A percentile compares a stretch with the other conserved stretches of the same genome.
Conservation (phyloP, 345 rosid genomes). For the Garcia nutans region DNA sequence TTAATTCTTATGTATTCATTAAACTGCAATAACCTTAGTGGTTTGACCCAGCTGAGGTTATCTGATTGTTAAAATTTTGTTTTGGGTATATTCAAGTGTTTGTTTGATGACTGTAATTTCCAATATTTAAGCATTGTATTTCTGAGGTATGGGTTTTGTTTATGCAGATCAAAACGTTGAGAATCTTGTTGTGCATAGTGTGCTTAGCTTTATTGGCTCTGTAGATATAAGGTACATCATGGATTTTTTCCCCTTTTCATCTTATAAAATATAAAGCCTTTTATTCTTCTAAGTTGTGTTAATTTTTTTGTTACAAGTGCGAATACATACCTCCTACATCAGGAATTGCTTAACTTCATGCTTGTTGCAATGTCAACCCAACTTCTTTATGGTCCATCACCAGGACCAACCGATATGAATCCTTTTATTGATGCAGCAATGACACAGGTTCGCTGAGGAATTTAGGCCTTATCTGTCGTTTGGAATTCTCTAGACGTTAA, state of each 20-base stretch:
- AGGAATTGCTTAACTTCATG: conserved; percentile 88
- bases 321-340: conserved; percentile 71
- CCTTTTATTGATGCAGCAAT: conserved; percentile 90
- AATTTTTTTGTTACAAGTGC: conserved; percentile 54
- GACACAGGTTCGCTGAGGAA: conserved; percentile 59
- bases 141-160: conserved; percentile 28
- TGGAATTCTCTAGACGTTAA: conserved; percentile 1
- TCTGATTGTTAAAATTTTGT: too few species aligned
- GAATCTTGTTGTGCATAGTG: conserved; percentile 70
- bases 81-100: neutral
- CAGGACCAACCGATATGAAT: conserved; percentile 67
- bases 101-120: neutral
- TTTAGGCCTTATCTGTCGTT: conserved; percentile 10
- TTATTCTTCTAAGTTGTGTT: conserved; percentile 32
- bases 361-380: conserved; percentile 88
- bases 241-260: conserved; percentile 6
- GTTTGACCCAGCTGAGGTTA: neutral
- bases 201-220: conserved; percentile 69
- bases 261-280: neutral
- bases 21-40: neutral
- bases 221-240: conserved; percentile 70
- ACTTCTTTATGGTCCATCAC: conserved; percentile 74
- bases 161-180: conserved; percentile 73
- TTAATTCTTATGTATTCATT: neutral
- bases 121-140: neutral